Evolutionary conservation across 495 filamentous ascomycete genomes (phyloP).

Genomic region (Neurospora tetrasperma): DNA sequence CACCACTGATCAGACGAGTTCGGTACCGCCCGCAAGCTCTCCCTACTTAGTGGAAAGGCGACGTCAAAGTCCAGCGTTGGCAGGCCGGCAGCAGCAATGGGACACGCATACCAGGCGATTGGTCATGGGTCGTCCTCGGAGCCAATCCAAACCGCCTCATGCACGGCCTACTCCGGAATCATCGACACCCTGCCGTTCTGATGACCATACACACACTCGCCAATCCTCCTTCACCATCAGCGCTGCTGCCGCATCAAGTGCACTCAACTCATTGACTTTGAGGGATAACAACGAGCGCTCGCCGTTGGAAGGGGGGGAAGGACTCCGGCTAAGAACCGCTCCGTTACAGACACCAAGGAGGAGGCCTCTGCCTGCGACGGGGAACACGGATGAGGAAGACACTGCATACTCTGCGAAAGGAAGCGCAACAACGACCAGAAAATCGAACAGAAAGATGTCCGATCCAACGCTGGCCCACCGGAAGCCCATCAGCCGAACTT

Average conservation of each 20-base stretch:
- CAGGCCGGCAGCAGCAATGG: conserved; percentile 23
- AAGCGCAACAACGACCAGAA: background rate
- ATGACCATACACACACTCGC: conserved; percentile 13
- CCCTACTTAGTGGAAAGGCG: conserved; percentile 13
- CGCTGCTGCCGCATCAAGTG: conserved; percentile 33
- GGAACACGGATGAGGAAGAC: conserved; percentile 5
- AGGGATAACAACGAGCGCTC: conserved; percentile 14
- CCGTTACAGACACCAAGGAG: conserved; percentile 9
- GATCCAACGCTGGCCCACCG: conserved; percentile 11
- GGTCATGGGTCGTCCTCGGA: conserved; percentile 18
- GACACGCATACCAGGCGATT: conserved; percentile 37
- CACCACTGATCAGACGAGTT: conserved; percentile 3
- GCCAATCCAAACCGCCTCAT: conserved; percentile 13
- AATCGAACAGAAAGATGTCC: conserved; percentile 5
- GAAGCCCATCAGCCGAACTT: conserved; percentile 5
- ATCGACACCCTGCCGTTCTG: conserved; percentile 12
- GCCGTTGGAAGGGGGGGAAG: conserved; percentile 7
- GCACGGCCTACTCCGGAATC: conserved; percentile 15
- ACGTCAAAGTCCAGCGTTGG: conserved; percentile 19
- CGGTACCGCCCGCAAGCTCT: conserved; percentile 11
- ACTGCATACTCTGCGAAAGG: background rate
- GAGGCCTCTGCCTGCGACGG: conserved; percentile 6
- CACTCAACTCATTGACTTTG: conserved; percentile 25
- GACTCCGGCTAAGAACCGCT: conserved; percentile 7
- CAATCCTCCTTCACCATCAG: conserved; percentile 33